These are phyloP conservation scores for Fraxinus baroniana DNA, from an alignment of 305 asterid genomes.

Conservation along the genomic window DNA sequence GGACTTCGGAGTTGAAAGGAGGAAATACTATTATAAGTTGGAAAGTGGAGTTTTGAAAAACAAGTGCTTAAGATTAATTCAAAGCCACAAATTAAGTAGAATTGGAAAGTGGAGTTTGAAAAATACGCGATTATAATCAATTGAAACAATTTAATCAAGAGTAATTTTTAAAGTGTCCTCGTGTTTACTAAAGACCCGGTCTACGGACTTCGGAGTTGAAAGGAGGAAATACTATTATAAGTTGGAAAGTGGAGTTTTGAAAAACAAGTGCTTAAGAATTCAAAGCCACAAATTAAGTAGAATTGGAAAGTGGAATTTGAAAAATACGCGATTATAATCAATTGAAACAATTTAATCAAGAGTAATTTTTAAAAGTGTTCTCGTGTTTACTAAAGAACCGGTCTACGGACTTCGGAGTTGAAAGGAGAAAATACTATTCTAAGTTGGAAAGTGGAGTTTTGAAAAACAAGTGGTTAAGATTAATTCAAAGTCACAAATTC, in stretches of 20 bases:
- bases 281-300: not conserved
- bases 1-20: too few relatives aligned
- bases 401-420: not conserved
- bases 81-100: not conserved
- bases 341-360: not conserved
- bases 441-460: not conserved
- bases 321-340: not conserved
- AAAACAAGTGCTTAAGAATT: not conserved
- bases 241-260: not conserved
- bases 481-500: not conserved
- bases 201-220: not conserved
- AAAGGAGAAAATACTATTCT: not conserved
- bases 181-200: not conserved
- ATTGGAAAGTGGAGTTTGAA: not conserved
- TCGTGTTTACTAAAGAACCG: not conserved
- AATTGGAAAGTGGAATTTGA: not conserved
- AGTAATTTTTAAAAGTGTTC: not conserved
- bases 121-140: not conserved
- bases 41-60: not conserved
- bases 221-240: not conserved
- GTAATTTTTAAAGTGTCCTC: not conserved
- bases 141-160: not conserved
- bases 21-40: not conserved
- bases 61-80: not conserved
- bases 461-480: not conserved